Conservation (phyloP, 139 green algal species). For the Tetraselmis striata region DNA sequence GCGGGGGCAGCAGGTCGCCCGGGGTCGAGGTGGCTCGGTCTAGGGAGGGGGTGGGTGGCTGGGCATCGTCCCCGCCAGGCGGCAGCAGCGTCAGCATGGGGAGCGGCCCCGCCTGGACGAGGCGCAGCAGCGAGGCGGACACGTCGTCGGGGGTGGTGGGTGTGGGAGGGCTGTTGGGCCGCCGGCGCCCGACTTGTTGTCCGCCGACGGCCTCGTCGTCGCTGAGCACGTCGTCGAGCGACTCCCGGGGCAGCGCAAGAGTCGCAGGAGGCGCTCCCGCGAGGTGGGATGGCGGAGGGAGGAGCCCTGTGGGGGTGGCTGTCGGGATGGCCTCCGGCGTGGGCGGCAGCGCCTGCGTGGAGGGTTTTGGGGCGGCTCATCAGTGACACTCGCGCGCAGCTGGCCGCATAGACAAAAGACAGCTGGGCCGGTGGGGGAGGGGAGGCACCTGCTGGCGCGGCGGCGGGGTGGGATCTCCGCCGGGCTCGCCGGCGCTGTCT, state of each 20-base stretch:
- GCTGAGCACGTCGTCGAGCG: background rate
- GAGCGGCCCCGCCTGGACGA: background rate
- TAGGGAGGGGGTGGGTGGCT: background rate
- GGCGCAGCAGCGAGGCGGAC: background rate
- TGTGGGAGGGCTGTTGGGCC: background rate
- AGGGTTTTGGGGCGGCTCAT: too few relatives aligned
- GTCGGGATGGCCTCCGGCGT: background rate
- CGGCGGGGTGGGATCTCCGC: too few relatives aligned
- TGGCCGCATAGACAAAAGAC: too few relatives aligned
- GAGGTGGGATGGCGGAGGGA: background rate
- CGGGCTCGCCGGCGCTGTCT: background rate
- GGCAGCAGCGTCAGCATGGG: background rate
- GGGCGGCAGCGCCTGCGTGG: too few relatives aligned
- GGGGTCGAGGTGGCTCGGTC: background rate
- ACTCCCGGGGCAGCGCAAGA: background rate
- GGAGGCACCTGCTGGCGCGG: too few relatives aligned
- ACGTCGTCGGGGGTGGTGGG: background rate
- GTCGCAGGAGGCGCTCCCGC: too few relatives aligned
- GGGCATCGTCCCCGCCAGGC: background rate
- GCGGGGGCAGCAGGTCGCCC: background rate
- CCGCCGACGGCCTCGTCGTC: background rate
- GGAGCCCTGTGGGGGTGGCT: background rate
- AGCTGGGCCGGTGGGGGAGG: too few relatives aligned
- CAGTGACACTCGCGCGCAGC: too few relatives aligned
- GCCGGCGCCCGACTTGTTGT: background rate